Conservation (phyloP, 306 rosid genomes). For the Mimosa pudica region DNA sequence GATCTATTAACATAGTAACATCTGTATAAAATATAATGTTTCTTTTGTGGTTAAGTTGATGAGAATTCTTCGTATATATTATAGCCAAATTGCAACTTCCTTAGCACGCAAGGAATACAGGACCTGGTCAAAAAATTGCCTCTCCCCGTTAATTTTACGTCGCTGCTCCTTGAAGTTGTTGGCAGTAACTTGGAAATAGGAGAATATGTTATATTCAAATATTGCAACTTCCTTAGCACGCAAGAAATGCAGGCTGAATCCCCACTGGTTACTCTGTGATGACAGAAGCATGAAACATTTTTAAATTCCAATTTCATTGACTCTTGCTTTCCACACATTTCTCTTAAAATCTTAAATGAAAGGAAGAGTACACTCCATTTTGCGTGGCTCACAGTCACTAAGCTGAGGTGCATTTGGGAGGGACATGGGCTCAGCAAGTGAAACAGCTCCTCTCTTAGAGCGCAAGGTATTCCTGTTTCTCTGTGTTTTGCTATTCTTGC, state of each 20-base stretch:
- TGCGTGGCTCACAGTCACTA: background rate
- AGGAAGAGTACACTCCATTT: background rate
- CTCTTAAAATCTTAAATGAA: background rate
- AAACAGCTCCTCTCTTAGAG: slow-evolving; percentile 47
- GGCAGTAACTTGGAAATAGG: background rate
- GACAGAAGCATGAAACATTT: background rate
- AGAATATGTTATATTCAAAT: background rate
- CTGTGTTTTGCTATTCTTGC: background rate
- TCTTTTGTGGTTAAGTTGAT: too few species aligned
- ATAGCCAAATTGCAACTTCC: background rate
- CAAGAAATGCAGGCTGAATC: background rate
- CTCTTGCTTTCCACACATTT: background rate
- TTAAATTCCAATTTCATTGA: background rate
- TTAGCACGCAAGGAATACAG: background rate
- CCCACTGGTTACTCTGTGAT: background rate
- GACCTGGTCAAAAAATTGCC: background rate
- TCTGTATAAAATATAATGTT: too few species aligned
- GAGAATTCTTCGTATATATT: background rate
- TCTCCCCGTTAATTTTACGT: background rate
- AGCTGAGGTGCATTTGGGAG: background rate
- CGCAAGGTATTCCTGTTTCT: slow-evolving; percentile 3
- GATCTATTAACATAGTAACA: too few species aligned
- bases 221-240: background rate
- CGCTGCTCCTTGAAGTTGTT: background rate
- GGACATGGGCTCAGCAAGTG: slow-evolving; percentile 38